A percentile compares a stretch with the other conserved stretches of the same genome.
Evolutionary conservation across 1,139 yeast species (phyloP).

Genomic region (Wickerhamomyces sp.): DNA sequence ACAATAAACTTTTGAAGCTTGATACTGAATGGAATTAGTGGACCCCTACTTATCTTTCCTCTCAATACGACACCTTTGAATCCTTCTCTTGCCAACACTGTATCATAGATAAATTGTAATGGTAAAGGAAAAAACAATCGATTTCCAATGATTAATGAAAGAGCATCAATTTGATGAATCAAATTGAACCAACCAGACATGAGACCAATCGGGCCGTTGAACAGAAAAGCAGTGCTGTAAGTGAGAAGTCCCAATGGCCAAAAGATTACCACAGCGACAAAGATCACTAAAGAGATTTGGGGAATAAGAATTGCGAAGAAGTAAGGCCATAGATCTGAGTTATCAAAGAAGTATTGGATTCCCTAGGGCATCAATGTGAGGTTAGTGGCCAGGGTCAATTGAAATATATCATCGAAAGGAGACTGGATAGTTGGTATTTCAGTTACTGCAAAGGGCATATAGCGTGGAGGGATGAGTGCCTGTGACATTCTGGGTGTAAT

Average conservation of each 20-base stretch:
- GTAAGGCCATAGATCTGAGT: slow-evolving; percentile 49
- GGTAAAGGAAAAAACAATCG: slow-evolving; percentile 53
- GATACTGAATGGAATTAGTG: slow-evolving; percentile 21
- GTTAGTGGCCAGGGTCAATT: background rate
- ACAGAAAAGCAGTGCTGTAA: slow-evolving; percentile 37
- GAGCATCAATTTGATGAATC: slow-evolving; percentile 46
- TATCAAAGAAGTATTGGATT: slow-evolving; percentile 36
- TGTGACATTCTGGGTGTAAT: background rate
- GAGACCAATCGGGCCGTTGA: slow-evolving; percentile 46
- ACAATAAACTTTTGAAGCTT: slow-evolving; percentile 21
- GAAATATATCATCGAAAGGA: background rate
- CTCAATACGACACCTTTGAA: slow-evolving; percentile 44
- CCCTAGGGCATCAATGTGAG: slow-evolving; percentile 29
- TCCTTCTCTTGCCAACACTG: slow-evolving; percentile 46
- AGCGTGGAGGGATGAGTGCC: background rate
- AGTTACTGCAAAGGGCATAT: background rate
- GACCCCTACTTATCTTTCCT: slow-evolving; percentile 39
- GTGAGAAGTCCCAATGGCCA: slow-evolving; percentile 41
- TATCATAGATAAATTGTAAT: slow-evolving; percentile 52
- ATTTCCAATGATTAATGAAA: slow-evolving; percentile 48
- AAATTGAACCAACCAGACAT: slow-evolving; percentile 50
- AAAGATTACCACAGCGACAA: slow-evolving; percentile 32
- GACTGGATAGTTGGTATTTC: background rate
- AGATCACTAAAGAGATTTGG: slow-evolving; percentile 38
- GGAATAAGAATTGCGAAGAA: slow-evolving; percentile 46